A percentile compares a stretch with the other conserved stretches of the same genome.
These are phyloP conservation scores for Cardiospermum halicacabum DNA, from an alignment of 345 rosid genomes.

Conservation along the genomic window DNA sequence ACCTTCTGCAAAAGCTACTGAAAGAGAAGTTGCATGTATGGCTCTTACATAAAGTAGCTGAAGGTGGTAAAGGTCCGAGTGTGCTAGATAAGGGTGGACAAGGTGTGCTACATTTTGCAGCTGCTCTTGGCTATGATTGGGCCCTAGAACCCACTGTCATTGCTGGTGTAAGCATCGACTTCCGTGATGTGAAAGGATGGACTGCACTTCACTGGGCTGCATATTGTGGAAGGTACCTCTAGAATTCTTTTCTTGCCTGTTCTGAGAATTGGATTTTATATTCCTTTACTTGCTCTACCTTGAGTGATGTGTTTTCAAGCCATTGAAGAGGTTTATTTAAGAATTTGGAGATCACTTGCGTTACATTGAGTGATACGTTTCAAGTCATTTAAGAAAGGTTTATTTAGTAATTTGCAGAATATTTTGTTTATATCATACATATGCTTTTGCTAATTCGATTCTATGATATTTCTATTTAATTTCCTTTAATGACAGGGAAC, in stretches of 20 bases:
- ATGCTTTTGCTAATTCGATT: background rate
- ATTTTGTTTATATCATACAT: background rate
- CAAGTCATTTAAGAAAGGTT: slow-evolving; percentile 1
- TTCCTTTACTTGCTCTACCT: background rate
- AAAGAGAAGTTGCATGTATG: slow-evolving; percentile 74
- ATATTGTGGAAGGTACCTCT: slow-evolving; percentile 67
- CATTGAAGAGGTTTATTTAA: too few relatives aligned
- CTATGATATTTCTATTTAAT: slow-evolving; percentile 1
- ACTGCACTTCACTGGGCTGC: slow-evolving; percentile 99
- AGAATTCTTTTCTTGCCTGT: slow-evolving; percentile 2
- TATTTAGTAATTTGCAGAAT: background rate
- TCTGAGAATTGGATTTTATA: background rate
- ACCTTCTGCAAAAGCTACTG: slow-evolving; percentile 55
- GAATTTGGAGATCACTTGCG: too few relatives aligned
- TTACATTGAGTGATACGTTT: background rate
- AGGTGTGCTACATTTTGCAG: slow-evolving; percentile 92
- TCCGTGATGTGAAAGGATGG: slow-evolving; percentile 94
- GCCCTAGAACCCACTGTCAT: slow-evolving; percentile 73
- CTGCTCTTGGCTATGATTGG: slow-evolving; percentile 97
- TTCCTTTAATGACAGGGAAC: slow-evolving; percentile 51
- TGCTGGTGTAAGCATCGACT: slow-evolving; percentile 85
- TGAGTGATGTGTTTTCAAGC: slow-evolving; percentile 2
- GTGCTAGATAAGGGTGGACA: slow-evolving; percentile 82
- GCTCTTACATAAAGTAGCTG: slow-evolving; percentile 72
- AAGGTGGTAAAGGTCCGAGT: slow-evolving; percentile 87